These are phyloP conservation scores for sweet orange (Citrus sinensis) DNA, from an alignment of 345 rosid species.

Conservation along the genomic window DVS_A1.0 CM039165.1:24705501-24706000, in stretches of 20 bases:
- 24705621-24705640: background rate
- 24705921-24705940: background rate
- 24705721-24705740: no score
- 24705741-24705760: no score
- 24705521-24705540: constrained; percentile 97
- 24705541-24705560: constrained; percentile 89
- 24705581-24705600: constrained; percentile 1
- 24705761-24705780: no score
- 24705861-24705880: no score
- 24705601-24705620: background rate
- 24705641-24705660: background rate
- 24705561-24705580: constrained; percentile 47
- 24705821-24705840: no score
- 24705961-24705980: constrained; percentile 20
- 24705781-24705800: no score
- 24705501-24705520: constrained; percentile 96
- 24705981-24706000: constrained; percentile 63
- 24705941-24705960: constrained; percentile 15
- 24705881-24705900: background rate
- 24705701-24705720: no score
- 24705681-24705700: no score
- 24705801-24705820: no score
- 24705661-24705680: no score
- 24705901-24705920: background rate
- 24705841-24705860: no score